A percentile compares a stretch with the other conserved stretches of the same genome.
Conservation (phyloP, 2,329 filamentous ascomycete genomes). For the Diaporthe sp. region DNA sequence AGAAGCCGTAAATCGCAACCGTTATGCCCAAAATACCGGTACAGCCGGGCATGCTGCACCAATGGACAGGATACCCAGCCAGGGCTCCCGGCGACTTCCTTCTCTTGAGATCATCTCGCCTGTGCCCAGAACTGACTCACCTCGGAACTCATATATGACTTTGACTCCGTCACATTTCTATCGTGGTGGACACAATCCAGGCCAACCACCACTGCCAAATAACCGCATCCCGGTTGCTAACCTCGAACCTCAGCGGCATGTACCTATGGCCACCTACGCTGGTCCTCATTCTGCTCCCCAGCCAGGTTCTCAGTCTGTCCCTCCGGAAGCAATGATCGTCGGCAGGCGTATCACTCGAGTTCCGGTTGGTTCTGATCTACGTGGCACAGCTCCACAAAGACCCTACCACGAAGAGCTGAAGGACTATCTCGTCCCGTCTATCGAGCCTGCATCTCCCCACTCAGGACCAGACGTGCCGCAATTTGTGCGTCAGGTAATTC, state of each 20-base stretch:
- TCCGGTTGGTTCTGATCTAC: conserved; percentile 32
- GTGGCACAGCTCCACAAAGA: conserved; percentile 38
- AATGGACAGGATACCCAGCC: conserved; percentile 39
- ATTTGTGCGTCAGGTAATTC: conserved; percentile 32
- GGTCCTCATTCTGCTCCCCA: background rate
- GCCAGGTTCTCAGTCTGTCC: conserved; percentile 10
- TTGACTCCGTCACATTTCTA: conserved; percentile 37
- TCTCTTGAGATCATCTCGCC: conserved; percentile 33
- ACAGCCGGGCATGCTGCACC: conserved; percentile 16
- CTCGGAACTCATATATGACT: conserved; percentile 34
- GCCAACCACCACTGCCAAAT: conserved; percentile 10
- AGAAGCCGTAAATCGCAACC: conserved; percentile 48
- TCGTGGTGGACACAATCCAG: conserved; percentile 8
- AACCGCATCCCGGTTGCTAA: conserved; percentile 27
- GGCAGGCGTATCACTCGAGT: conserved; percentile 34
- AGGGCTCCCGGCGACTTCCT: conserved; percentile 36
- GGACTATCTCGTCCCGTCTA: conserved; percentile 61
- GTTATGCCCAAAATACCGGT: conserved; percentile 41
- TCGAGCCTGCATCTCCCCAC: conserved; percentile 57
- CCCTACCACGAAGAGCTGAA: conserved; percentile 48
- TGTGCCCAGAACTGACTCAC: conserved; percentile 34
- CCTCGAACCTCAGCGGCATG: conserved; percentile 10
- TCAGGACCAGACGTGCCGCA: conserved; percentile 33
- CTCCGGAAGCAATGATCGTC: conserved; percentile 31
- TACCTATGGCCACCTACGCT: conserved; percentile 9